These are phyloP conservation scores for Sporothrix pseudoabietina DNA, from an alignment of 2,329 filamentous ascomycete genomes.

Conservation along the genomic window DNA sequence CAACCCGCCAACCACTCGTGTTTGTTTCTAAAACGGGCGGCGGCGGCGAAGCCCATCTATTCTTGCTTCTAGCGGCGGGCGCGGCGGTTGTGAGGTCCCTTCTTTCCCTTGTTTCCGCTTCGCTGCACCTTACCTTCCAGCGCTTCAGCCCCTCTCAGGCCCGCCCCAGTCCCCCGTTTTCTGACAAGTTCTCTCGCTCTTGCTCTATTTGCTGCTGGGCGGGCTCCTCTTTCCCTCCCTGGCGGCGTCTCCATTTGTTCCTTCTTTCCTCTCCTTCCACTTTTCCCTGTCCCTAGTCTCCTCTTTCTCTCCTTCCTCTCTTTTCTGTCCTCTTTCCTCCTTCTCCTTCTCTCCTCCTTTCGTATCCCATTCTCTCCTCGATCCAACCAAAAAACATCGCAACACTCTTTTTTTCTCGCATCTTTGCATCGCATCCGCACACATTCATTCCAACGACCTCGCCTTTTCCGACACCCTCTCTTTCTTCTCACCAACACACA, in stretches of 20 bases:
- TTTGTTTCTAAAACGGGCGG: conserved; percentile 30
- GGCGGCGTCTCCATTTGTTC: conserved; percentile 13
- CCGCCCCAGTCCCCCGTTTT: neutral
- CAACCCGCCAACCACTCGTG: conserved; percentile 23
- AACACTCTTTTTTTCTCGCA: neutral
- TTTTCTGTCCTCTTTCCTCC: neutral
- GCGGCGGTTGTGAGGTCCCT: conserved; percentile 7
- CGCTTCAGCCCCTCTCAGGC: conserved; percentile 25
- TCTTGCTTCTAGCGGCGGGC: neutral
- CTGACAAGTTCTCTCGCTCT: conserved; percentile 3
- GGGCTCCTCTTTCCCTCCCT: conserved; percentile 13
- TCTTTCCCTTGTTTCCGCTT: neutral
- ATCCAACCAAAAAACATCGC: conserved; percentile 11
- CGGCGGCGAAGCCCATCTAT: neutral
- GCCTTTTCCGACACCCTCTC: neutral
- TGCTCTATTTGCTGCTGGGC: neutral
- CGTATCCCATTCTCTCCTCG: conserved; percentile 10
- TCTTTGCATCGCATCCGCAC: conserved; percentile 6
- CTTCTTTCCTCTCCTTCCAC: neutral
- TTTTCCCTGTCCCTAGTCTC: conserved; percentile 7
- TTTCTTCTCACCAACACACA: neutral
- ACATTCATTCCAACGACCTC: neutral
- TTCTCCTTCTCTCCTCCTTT: neutral
- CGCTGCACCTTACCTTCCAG: conserved; percentile 1
- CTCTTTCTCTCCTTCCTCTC: neutral